Conservation (phyloP, 2,329 filamentous ascomycete genomes). For the Paracoccidioides lutzii region DNA sequence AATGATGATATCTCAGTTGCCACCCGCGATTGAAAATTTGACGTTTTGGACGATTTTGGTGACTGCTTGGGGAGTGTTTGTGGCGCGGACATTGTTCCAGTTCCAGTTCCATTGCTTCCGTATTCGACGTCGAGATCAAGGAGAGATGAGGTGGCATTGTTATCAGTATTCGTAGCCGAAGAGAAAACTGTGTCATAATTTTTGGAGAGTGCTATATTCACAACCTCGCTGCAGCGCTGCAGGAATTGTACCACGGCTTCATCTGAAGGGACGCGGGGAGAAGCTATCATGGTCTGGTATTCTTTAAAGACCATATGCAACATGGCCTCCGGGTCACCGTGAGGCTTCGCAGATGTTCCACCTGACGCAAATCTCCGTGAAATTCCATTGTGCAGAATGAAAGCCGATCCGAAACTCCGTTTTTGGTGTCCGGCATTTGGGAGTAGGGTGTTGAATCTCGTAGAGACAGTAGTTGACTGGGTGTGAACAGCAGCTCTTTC, state of each 20-base stretch:
- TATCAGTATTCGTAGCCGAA: conserved; percentile 15
- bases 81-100: neutral
- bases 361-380: neutral
- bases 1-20: conserved; percentile 38
- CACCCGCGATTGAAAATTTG: conserved; percentile 23
- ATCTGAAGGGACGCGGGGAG: conserved; percentile 23
- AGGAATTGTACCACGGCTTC: conserved; percentile 23
- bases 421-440: neutral
- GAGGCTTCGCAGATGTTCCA: neutral
- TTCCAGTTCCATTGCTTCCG: neutral
- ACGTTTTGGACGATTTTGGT: conserved; percentile 15
- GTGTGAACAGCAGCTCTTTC: neutral
- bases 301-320: conserved; percentile 19
- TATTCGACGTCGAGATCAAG: conserved; percentile 23
- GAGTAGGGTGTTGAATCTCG: neutral
- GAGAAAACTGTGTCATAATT: conserved; percentile 13
- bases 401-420: neutral
- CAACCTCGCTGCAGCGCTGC: conserved; percentile 23
- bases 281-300: conserved; percentile 18
- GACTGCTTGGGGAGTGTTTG: conserved; percentile 20
- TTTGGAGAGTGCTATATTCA: conserved; percentile 19
- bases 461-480: neutral
- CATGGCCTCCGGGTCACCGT: conserved; percentile 11
- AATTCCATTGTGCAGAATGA: neutral
- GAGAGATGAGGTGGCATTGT: conserved; percentile 29